Base-by-base conservation (phyloP, 306 rosid genomes). In the Benincasa hispida region DNA sequence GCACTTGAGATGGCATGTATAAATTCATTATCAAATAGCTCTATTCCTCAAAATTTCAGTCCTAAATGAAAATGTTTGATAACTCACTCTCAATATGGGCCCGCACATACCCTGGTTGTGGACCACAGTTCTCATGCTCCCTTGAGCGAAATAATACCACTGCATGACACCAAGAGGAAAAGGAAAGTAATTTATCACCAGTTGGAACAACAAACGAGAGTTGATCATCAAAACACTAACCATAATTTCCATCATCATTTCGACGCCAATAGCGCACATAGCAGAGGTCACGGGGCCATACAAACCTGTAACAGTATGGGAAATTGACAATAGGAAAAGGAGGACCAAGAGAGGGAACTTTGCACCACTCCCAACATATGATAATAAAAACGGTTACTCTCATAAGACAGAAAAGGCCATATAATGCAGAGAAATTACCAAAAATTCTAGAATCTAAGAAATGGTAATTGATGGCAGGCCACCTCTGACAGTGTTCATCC, bases 231-330 rank as follows among this genome's bases (percentile, higher is more conserved):
- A 74, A 77, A 59, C 51, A 74, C 89, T 70, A 83, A 90, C 99
- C 99, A 78, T 94, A 94, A 86, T 93, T 94, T 79, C 99, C 99
- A 56, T 94, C 99, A 79, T 94, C 99, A 86, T 94, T 94, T 48
- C 97, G 93, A 68, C 99, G 99, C 99, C 99, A 94, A 78, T 94
- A 94, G 51, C 99, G 96, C 69, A 92, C 97, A 81, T 94, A 94
- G 85, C 99, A 94, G 74, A 94, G 93, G 87, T 94, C 99, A 85
- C 99, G 99, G 8, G 96, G 97, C 97, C 97, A 94, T 73, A 94
- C 97, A 79, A 90, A 59, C 97, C 99, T 94, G 87, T 72, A 87
- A 88, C 58, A 77, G 13, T 25, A 77, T 9, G 32, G 9, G 68
- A 65, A 62, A 21, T 48, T 37, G 28, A 55, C 47, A n/a, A 62